phyloP scores from a whole-genome alignment of 495 filamentous ascomycete species.

The Letharia lupina region DNA sequence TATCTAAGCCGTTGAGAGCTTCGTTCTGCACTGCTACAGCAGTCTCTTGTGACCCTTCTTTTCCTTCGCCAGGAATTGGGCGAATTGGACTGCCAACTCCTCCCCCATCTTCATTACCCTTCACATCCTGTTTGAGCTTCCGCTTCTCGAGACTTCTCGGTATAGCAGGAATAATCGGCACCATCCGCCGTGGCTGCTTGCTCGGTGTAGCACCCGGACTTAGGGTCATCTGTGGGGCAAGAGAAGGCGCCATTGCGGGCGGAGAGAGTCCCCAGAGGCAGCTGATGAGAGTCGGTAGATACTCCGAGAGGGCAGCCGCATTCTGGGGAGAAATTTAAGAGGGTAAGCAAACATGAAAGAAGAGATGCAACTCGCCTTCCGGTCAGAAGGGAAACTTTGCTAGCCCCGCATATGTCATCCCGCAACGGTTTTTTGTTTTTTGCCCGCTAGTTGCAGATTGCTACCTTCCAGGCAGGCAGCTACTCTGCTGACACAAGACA shows the following conservation, averaged over 20 bases:
- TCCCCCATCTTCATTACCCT: no score
- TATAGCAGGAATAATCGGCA: constrained; percentile 22
- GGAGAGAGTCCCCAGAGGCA: constrained; percentile 1
- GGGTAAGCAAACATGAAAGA: neutral
- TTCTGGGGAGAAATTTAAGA: constrained; percentile 4
- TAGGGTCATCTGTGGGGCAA: constrained; percentile 14
- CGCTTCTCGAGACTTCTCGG: constrained; percentile 22
- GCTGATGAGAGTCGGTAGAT: constrained; percentile 6
- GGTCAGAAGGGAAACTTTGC: neutral
- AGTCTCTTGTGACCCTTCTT: neutral
- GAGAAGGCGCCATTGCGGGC: constrained; percentile 14
- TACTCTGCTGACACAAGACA: neutral
- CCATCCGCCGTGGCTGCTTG: constrained; percentile 10
- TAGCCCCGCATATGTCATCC: constrained; percentile 5
- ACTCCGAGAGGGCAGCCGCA: constrained; percentile 11
- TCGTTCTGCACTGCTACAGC: neutral
- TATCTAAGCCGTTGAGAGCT: neutral
- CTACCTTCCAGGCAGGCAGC: neutral
- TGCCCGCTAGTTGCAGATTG: neutral
- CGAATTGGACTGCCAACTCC: neutral
- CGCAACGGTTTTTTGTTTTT: neutral
- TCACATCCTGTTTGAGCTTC: neutral
- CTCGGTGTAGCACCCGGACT: constrained; percentile 1
- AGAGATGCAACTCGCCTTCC: neutral
- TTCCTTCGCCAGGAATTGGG: no score